These are phyloP conservation scores for Candida dendrica DNA, from an alignment of 805 yeast species.

Conservation along the genomic window DNA sequence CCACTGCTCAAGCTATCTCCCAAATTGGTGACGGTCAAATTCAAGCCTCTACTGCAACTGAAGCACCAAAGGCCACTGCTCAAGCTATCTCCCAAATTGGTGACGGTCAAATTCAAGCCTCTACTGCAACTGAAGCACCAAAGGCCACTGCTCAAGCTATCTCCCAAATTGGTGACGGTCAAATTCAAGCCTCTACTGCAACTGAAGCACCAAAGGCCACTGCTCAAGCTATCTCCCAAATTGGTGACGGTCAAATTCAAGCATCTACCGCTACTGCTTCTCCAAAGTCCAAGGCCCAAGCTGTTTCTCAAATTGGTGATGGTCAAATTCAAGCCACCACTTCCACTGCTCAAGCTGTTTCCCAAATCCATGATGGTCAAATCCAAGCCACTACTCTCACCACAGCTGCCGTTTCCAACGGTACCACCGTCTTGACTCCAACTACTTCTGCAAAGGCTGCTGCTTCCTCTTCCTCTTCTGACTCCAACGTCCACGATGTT, in stretches of 20 bases:
- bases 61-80: slow-evolving; percentile 15
- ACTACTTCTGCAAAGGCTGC: slow-evolving; percentile 15
- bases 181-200: slow-evolving; percentile 18
- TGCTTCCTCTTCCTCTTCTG: slow-evolving; percentile 15
- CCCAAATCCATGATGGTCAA: slow-evolving; percentile 11
- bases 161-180: slow-evolving; percentile 14
- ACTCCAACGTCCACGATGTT: slow-evolving; percentile 20
- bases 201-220: slow-evolving; percentile 21
- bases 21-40: slow-evolving; percentile 36
- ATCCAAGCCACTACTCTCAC: slow-evolving; percentile 12
- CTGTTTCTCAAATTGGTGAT: background rate
- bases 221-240: slow-evolving; percentile 33
- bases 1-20: slow-evolving; percentile 29
- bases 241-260: slow-evolving; percentile 54
- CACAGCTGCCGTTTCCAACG: slow-evolving; percentile 15
- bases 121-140: slow-evolving; percentile 17
- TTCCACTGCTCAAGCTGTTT: slow-evolving; percentile 17
- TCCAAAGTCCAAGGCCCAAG: slow-evolving; percentile 16
- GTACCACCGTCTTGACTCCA: slow-evolving; percentile 16
- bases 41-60: slow-evolving; percentile 18
- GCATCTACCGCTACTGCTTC: slow-evolving; percentile 22
- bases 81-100: slow-evolving; percentile 14
- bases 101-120: slow-evolving; percentile 21
- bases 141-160: slow-evolving; percentile 16
- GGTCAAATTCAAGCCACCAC: slow-evolving; percentile 14